A percentile compares a stretch with the other conserved stretches of the same genome.
Conservation (phyloP, 768 basidiomycete species). For the Pluteus cervinus region DNA sequence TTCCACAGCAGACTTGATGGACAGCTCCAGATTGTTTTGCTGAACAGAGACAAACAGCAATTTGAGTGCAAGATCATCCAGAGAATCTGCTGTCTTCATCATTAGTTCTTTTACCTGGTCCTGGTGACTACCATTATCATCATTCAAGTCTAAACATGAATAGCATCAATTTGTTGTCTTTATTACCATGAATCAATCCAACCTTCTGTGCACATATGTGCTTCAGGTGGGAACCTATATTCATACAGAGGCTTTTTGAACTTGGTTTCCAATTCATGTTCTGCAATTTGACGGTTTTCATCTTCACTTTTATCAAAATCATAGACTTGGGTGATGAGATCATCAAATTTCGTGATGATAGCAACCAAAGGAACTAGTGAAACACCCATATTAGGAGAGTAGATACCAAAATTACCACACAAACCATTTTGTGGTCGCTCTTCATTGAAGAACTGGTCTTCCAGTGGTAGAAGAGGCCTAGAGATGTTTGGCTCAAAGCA, state of each 20-base stretch:
- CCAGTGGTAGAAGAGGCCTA: conserved; percentile 20
- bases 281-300: conserved; percentile 6
- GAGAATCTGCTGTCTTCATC: conserved; percentile 11
- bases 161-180: too few species aligned
- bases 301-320: conserved; percentile 6
- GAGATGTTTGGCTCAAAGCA: conserved; percentile 24
- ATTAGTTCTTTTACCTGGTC: conserved; percentile 8
- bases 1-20: conserved; percentile 10
- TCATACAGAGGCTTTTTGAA: conserved; percentile 11
- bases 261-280: conserved; percentile 7
- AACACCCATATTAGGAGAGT: background rate
- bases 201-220: conserved; percentile 2
- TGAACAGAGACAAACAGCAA: conserved; percentile 18
- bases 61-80: conserved; percentile 12
- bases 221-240: conserved; percentile 12
- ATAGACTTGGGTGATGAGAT: conserved; percentile 15
- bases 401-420: background rate
- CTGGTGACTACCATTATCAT: conserved; percentile 8
- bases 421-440: conserved; percentile 17
- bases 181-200: too few species aligned
- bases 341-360: conserved; percentile 33
- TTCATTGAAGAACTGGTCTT: conserved; percentile 24
- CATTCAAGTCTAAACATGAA: conserved; percentile 15
- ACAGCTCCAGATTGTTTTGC: conserved; percentile 16
- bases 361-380: conserved; percentile 30